These are phyloP conservation scores for Boletus subparvulus DNA, from an alignment of 768 basidiomycete species.

Conservation along the genomic window DNA sequence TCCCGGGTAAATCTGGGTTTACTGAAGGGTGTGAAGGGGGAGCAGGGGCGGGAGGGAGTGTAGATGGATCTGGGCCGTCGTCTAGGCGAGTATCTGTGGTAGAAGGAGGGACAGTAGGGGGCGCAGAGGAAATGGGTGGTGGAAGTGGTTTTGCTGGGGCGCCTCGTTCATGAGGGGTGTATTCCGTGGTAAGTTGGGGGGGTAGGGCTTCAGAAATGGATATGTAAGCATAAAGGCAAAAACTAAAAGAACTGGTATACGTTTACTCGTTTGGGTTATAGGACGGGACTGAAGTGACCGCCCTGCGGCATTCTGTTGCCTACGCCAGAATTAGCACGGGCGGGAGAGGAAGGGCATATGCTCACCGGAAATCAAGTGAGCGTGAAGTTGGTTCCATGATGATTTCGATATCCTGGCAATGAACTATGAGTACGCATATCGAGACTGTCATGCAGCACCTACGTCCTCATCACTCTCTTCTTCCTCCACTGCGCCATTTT, in stretches of 20 bases:
- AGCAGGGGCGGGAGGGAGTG: conserved; percentile 64
- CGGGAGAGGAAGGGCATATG: neutral
- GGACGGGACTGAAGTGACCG: conserved; percentile 33
- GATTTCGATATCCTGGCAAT: conserved; percentile 77
- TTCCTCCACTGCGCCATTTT: conserved; percentile 42
- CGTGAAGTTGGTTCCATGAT: conserved; percentile 80
- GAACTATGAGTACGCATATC: conserved; percentile 2
- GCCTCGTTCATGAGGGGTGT: conserved; percentile 69
- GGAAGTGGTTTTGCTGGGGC: conserved; percentile 36
- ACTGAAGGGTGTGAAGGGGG: conserved; percentile 80
- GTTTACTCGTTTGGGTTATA: conserved; percentile 34
- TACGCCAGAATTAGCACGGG: conserved; percentile 14
- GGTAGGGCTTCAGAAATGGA: conserved; percentile 32
- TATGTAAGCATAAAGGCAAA: conserved; percentile 6
- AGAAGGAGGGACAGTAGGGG: conserved; percentile 21
- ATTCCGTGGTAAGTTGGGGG: conserved; percentile 76
- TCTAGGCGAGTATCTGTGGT: conserved; percentile 29
- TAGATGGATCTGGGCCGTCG: conserved; percentile 61
- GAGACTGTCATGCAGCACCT: conserved; percentile 11
- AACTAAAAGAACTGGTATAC: conserved; percentile 11
- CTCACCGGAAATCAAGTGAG: conserved; percentile 73
- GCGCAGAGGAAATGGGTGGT: conserved; percentile 20
- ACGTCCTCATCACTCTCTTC: conserved; percentile 52
- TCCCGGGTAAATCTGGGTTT: conserved; percentile 64
- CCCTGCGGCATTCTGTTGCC: conserved; percentile 36